Base-by-base conservation (phyloP, 176 grass and related monocot genomes). In the Oryza nivara region DNA sequence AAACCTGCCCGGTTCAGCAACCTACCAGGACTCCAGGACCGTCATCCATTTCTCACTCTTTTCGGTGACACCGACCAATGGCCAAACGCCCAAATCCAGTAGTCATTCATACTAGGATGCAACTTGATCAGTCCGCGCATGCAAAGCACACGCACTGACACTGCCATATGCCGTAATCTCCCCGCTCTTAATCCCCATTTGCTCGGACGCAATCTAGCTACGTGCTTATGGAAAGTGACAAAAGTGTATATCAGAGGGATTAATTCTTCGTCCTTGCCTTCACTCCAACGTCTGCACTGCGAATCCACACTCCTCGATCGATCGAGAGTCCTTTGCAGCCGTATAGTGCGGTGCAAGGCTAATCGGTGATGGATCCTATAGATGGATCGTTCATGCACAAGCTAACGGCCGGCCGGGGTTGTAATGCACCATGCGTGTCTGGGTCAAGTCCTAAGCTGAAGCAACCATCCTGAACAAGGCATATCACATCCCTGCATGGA, bases 321-420 rank as follows among this genome's bases (percentile, higher is more conserved):
- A 32, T 32, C 30, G 30, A 32, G 30, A 25, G 45, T 82, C 76
- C 76, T 43, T 43, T 72, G 74, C 17, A 93, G 72, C 51, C 94
- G 88, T 97, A 81, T 83, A 91, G 91, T 94, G 84, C 73, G 74
- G 84, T 89, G 92, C 92, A 97, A 97, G 92, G 75, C 63, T 94
- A 44, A 44, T 44, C 20, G 63, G 43, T 74, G 85, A 87, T 88
- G 51, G 49, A 41, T 41, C 40, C 28, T 28, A 52, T 52, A 15
- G 6, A 56, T 6, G 16, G 52, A 20, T 58, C 15, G 52, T 58
- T 58, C 69, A 78, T 86, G 86, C 47, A 67, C 65, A 61, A 60
- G 56, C 56, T 60, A 60, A 60, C 56, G 6, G 28, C 28, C 28
- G 28, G 28, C 28, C 28, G 28, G 7, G 56, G 70, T 69, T 75